Percentiles rank a stretch among this genome's conserved stretches.
These are phyloP conservation scores for Ceratocystis colombiana DNA, from an alignment of 2,329 filamentous ascomycete genomes.

Conservation along the genomic window DNA sequence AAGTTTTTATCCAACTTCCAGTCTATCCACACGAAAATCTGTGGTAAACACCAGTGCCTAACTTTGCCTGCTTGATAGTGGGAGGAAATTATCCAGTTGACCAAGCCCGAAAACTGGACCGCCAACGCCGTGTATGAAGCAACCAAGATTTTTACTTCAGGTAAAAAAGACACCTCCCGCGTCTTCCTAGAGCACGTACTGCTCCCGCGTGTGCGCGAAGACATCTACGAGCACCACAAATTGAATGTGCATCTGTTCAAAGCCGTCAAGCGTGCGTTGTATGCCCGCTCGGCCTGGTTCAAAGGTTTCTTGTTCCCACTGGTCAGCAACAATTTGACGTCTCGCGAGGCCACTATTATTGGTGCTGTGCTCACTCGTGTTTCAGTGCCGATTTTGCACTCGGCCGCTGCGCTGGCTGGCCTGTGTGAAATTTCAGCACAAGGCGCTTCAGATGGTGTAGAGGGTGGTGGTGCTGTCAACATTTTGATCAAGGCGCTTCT, in stretches of 20 bases:
- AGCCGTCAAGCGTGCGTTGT: conserved; percentile 79
- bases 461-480: conserved; percentile 85
- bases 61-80: conserved; percentile 42
- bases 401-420: conserved; percentile 79
- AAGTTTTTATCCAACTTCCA: conserved; percentile 6
- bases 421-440: conserved; percentile 91
- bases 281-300: conserved; percentile 94
- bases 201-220: conserved; percentile 80
- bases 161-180: conserved; percentile 68
- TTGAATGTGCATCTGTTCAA: conserved; percentile 94
- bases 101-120: conserved; percentile 65
- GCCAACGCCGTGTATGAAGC: conserved; percentile 75
- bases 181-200: conserved; percentile 79
- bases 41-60: background rate
- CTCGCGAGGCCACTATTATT: conserved; percentile 86
- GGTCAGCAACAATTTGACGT: conserved; percentile 71
- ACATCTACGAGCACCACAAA: conserved; percentile 90
- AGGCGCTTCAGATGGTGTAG: conserved; percentile 70
- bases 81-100: conserved; percentile 77
- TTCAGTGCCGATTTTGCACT: conserved; percentile 83
- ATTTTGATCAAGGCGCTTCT: conserved; percentile 88
- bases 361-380: conserved; percentile 75
- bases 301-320: conserved; percentile 92
- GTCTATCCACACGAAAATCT: no score
- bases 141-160: conserved; percentile 83